Evolutionary conservation across 352 stramenopile genomes (phyloP).

Genomic region (Globisporangium paddicum): DNA sequence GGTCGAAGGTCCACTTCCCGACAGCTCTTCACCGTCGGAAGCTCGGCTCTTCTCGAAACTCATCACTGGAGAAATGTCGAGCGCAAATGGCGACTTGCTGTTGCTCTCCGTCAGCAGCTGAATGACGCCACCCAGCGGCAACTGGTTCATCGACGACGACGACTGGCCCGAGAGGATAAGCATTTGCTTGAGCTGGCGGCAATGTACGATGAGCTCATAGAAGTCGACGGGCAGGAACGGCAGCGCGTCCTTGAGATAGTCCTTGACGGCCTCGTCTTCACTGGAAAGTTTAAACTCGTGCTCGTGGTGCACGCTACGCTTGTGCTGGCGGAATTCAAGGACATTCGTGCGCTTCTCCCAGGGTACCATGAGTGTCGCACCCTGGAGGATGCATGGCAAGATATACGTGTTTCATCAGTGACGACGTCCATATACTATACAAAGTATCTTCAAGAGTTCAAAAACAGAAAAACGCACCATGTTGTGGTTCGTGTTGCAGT

Average conservation of each 20-base stretch:
- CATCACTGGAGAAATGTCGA: constrained; percentile 1
- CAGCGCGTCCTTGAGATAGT: constrained; percentile 49
- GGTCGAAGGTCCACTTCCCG: constrained; percentile 5
- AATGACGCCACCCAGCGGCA: background rate
- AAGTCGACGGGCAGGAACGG: constrained; percentile 79
- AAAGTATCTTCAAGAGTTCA: background rate
- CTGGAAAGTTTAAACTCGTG: constrained; percentile 44
- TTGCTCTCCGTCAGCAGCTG: background rate
- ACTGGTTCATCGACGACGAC: constrained; percentile 12
- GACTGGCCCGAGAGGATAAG: constrained; percentile 13
- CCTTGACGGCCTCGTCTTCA: constrained; percentile 49
- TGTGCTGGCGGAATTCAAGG: constrained; percentile 69
- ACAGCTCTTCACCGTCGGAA: constrained; percentile 6
- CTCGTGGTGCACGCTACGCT: constrained; percentile 50
- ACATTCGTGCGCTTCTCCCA: constrained; percentile 30
- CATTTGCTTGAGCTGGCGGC: constrained; percentile 36
- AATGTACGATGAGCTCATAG: constrained; percentile 64
- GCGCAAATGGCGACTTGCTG: background rate
- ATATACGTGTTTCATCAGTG: no score
- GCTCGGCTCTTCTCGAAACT: background rate
- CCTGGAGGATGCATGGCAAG: constrained; percentile 14
- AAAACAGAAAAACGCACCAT: constrained; percentile 23
- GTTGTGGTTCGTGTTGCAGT: constrained; percentile 83
- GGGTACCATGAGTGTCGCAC: constrained; percentile 63
- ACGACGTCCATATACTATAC: background rate